Evolutionary conservation across 805 yeast genomes (phyloP).

Genomic region (Torulaspora microellipsoides): DNA sequence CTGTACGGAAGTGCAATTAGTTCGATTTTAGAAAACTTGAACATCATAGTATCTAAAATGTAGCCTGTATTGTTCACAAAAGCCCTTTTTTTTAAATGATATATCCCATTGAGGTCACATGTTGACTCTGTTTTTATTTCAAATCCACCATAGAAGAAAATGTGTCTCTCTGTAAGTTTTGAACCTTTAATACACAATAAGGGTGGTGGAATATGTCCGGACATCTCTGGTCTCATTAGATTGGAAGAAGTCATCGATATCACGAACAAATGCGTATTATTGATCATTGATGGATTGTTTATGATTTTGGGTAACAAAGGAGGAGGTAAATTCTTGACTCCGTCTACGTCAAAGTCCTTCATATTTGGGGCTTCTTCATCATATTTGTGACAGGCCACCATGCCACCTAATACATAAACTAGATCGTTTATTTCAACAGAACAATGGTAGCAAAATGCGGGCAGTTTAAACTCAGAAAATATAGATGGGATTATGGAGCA

Average conservation of each 20-base stretch:
- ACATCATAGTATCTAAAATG: conserved; percentile 50
- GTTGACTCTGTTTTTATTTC: conserved; percentile 37
- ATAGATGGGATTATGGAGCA: conserved; percentile 27
- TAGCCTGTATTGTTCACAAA: conserved; percentile 51
- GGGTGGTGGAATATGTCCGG: conserved; percentile 49
- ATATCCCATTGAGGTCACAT: conserved; percentile 33
- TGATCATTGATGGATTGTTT: conserved; percentile 40
- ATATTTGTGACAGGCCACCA: conserved; percentile 28
- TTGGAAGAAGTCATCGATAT: conserved; percentile 40
- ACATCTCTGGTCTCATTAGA: conserved; percentile 31
- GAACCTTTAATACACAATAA: conserved; percentile 46
- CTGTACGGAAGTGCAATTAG: conserved; percentile 34
- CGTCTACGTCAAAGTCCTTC: conserved; percentile 35
- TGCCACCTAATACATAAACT: conserved; percentile 46
- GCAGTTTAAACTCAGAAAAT: conserved; percentile 39
- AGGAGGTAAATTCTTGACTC: conserved; percentile 41
- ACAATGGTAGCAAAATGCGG: conserved; percentile 43
- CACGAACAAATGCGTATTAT: conserved; percentile 37
- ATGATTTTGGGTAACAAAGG: conserved; percentile 43
- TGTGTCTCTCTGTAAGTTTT: conserved; percentile 50
- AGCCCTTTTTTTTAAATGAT: conserved; percentile 39
- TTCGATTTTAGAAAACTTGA: conserved; percentile 46
- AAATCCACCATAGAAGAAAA: conserved; percentile 69
- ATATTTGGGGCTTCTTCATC: conserved; percentile 33
- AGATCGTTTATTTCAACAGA: conserved; percentile 37